Percentiles rank a stretch among this genome's conserved stretches.
Evolutionary conservation across 192 early-diverging fungal species (phyloP).

Genomic region (Coemansia erecta): DNA sequence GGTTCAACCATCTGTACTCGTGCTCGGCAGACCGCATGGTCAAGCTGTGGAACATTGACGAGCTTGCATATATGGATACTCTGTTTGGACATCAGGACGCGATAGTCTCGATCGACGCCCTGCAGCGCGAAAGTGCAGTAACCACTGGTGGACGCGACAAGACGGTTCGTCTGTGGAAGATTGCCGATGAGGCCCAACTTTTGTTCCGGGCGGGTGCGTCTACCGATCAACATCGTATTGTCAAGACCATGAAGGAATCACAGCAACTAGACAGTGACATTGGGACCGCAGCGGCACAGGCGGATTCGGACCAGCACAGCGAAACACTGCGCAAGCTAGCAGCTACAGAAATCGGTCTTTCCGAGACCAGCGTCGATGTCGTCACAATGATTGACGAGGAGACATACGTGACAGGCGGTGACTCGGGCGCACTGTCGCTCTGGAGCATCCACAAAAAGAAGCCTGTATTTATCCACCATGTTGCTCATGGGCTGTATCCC

Average conservation of each 20-base stretch:
- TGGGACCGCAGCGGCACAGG: too few relatives aligned
- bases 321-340: conserved; percentile 31
- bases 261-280: too few relatives aligned
- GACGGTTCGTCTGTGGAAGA: conserved; percentile 91
- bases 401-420: conserved; percentile 86
- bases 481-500: conserved; percentile 71
- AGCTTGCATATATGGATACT: conserved; percentile 90
- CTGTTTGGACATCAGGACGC: conserved; percentile 97
- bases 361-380: conserved; percentile 75
- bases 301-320: neutral
- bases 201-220: conserved; percentile 81
- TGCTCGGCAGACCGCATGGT: conserved; percentile 88
- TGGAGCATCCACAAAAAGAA: conserved; percentile 94
- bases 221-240: conserved; percentile 40
- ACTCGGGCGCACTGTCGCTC: conserved; percentile 83
- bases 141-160: conserved; percentile 88
- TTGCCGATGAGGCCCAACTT: conserved; percentile 89
- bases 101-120: conserved; percentile 74
- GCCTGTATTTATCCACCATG: conserved; percentile 73
- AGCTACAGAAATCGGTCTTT: conserved; percentile 10
- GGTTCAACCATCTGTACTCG: conserved; percentile 76
- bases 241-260: conserved; percentile 8
- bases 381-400: conserved; percentile 93
- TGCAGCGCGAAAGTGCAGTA: conserved; percentile 87
- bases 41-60: conserved; percentile 96